Evolutionary conservation across 2,329 filamentous ascomycete species (phyloP).

Genomic region (Fusarium clavum): DNA sequence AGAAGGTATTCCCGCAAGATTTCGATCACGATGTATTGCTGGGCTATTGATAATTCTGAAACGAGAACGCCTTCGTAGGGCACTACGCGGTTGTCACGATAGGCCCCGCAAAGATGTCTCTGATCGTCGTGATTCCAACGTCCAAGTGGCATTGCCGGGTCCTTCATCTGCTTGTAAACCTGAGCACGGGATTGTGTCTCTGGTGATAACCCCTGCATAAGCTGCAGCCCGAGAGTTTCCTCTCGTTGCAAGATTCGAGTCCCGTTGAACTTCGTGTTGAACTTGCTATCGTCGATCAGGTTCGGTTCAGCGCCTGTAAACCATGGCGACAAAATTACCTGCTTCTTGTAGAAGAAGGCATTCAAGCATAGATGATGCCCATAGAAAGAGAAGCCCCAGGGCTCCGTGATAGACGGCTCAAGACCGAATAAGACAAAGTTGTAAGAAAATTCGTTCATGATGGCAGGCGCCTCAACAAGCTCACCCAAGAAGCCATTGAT

Average conservation of each 20-base stretch:
- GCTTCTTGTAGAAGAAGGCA: conserved; percentile 72
- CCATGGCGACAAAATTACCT: conserved; percentile 77
- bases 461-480: conserved; percentile 67
- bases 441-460: conserved; percentile 81
- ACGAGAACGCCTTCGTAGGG: conserved; percentile 77
- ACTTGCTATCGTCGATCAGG: conserved; percentile 71
- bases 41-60: conserved; percentile 45
- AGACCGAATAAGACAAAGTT: conserved; percentile 78
- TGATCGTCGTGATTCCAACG: conserved; percentile 86
- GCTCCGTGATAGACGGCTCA: conserved; percentile 63
- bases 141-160: conserved; percentile 68
- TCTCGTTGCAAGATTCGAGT: conserved; percentile 74
- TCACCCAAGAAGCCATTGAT: conserved; percentile 81
- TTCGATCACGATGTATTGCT: not conserved
- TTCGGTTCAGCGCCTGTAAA: conserved; percentile 87
- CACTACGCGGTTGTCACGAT: conserved; percentile 79
- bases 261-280: conserved; percentile 58
- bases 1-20: conserved; percentile 65
- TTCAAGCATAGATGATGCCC: conserved; percentile 83
- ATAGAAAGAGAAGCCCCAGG: conserved; percentile 81
- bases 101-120: conserved; percentile 80
- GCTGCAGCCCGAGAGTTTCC: conserved; percentile 67
- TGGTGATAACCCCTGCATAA: conserved; percentile 76
- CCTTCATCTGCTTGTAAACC: conserved; percentile 58
- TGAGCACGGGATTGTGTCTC: conserved; percentile 52